These are phyloP conservation scores for Penicillium concentricum DNA, from an alignment of 2,329 filamentous ascomycete genomes.

Conservation along the genomic window DNA sequence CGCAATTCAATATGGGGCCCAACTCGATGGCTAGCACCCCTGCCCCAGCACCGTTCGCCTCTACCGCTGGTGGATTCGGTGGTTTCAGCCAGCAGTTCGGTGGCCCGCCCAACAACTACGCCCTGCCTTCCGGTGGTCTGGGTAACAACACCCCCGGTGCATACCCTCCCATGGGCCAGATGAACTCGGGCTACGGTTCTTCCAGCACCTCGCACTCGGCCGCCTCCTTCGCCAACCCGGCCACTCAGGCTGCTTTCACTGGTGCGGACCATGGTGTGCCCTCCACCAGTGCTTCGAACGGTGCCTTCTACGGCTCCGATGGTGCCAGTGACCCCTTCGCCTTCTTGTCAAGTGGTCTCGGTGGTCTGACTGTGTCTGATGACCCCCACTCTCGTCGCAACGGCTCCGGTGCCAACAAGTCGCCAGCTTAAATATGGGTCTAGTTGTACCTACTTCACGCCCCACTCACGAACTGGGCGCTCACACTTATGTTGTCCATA, in stretches of 20 bases:
- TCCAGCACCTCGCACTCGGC: conserved; percentile 77
- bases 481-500: conserved; percentile 37
- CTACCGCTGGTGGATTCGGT: conserved; percentile 66
- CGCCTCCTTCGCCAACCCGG: conserved; percentile 87
- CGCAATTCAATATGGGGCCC: conserved; percentile 80
- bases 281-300: conserved; percentile 73
- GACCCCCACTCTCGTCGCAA: conserved; percentile 48
- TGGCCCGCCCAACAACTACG: conserved; percentile 78
- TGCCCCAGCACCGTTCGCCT: conserved; percentile 73
- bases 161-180: conserved; percentile 65
- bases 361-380: conserved; percentile 56
- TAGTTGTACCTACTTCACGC: conserved; percentile 19
- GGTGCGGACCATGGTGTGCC: conserved; percentile 79
- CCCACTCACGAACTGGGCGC: conserved; percentile 17
- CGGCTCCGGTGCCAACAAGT: conserved; percentile 47
- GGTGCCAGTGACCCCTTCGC: conserved; percentile 62
- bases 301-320: conserved; percentile 63
- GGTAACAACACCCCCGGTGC: conserved; percentile 69
- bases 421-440: conserved; percentile 37
- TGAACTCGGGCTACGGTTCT: conserved; percentile 78
- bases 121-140: conserved; percentile 74
- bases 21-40: conserved; percentile 83
- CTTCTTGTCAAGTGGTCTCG: conserved; percentile 61
- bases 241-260: conserved; percentile 91
- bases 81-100: conserved; percentile 77